Evolutionary conservation across 768 basidiomycete genomes (phyloP), one percentile per base, ranked within the genome.

Genomic region (Suillus americanus): DNA sequence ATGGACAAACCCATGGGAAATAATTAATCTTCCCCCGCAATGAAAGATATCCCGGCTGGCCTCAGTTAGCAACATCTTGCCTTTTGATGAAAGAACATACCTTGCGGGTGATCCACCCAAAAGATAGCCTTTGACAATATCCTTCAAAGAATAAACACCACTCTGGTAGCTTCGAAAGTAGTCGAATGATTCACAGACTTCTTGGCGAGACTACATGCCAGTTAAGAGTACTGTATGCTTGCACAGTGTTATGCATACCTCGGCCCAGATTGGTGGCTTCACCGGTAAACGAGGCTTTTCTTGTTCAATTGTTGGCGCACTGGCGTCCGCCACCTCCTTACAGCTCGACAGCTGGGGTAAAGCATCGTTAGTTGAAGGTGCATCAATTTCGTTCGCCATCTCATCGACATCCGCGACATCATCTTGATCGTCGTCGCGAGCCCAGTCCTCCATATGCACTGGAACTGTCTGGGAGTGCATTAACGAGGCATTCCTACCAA

Each of bases 111-210:
- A 90, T 14, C 82, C 90, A 28, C 91, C 85, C 30, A 95, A 78
- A 40, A 95, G 82, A 72, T 94, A 95, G 3, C 93, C 92, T 71
- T 85, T 88, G 20, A 84, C 90, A 20, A 84, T 74, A 61, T 86
- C 83, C 30, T 85, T 79, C 28, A 75, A 73, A 60, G 82, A 85
- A 73, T 94, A 94, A 6, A 95, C 92, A 9, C 92, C 92, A 13
- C 90, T 79, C 74, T 95, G 92, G 72, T 91, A 94, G 67, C 85
- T 88, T 37, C 80, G 77, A 69, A 85, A 85, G 69, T 86, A 88
- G 25, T 88, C 86, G 56, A 89, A 86, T 5, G 88, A 84, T 74
- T 94, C 92, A 77, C 92, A 94, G 2, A 94, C 82, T 76, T 94
- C 92, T 77, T 93, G 91, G 48, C 92, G 86, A 30, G 91, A 89